Conservation (phyloP, 345 rosid species). For the Physaria fendleri region DNA sequence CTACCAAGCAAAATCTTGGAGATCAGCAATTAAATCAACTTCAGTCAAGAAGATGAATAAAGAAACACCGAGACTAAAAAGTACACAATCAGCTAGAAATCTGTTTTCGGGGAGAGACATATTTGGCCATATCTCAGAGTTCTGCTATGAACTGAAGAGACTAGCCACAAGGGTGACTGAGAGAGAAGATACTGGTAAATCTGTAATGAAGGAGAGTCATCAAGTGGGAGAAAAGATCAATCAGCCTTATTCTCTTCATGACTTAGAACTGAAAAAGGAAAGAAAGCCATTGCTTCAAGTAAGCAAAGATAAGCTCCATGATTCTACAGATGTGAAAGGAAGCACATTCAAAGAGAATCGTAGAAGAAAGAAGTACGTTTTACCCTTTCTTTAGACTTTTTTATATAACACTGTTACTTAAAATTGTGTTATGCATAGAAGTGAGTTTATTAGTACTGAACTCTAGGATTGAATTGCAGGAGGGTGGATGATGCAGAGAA, state of each 20-base stretch:
- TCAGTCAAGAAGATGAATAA: constrained; percentile 49
- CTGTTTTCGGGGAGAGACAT: constrained; percentile 77
- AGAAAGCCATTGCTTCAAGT: constrained; percentile 55
- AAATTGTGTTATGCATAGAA: neutral
- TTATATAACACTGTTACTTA: neutral
- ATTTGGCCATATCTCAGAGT: constrained; percentile 66
- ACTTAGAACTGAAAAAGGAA: constrained; percentile 37
- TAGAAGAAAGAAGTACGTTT: constrained; percentile 49
- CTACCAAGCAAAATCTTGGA: constrained; percentile 40
- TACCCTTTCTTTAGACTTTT: neutral
- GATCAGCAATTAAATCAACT: constrained; percentile 48
- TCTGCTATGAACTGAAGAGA: constrained; percentile 77
- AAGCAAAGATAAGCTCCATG: constrained; percentile 33
- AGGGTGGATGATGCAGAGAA: constrained; percentile 52
- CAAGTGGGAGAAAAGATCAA: constrained; percentile 28
- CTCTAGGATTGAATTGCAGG: constrained; percentile 7
- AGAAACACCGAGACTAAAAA: constrained; percentile 47
- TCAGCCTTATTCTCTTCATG: constrained; percentile 31
- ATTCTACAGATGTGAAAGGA: constrained; percentile 24
- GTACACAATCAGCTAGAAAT: constrained; percentile 73
- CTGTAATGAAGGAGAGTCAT: constrained; percentile 27
- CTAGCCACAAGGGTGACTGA: constrained; percentile 61
- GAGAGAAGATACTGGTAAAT: constrained; percentile 42
- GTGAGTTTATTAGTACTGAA: neutral
- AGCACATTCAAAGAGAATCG: constrained; percentile 47